phyloP scores from a whole-genome alignment of 495 filamentous ascomycete species.

The Penicillium verhagenii region DNA sequence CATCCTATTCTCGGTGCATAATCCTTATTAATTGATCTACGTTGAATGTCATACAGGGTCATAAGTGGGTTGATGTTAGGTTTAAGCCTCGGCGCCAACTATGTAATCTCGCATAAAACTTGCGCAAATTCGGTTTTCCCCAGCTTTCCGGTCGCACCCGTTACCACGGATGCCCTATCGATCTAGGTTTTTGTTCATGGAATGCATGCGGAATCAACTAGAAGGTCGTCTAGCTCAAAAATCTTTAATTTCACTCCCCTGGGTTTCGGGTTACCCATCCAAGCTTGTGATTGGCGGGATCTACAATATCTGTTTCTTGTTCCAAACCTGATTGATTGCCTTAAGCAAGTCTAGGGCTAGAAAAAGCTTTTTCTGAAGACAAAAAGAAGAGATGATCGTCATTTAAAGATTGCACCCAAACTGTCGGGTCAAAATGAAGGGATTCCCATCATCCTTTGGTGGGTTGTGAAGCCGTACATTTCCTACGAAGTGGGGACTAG shows the following conservation, averaged over 20 bases:
- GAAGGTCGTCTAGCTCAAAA: not conserved
- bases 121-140: not conserved
- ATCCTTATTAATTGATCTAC: too few relatives aligned
- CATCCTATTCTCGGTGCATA: too few relatives aligned
- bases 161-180: not conserved
- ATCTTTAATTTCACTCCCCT: not conserved
- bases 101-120: not conserved
- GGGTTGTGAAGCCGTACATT: not conserved
- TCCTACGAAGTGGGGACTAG: not conserved
- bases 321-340: not conserved
- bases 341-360: not conserved
- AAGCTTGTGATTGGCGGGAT: slow-evolving; percentile 1
- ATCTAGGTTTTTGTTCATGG: too few relatives aligned
- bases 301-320: not conserved
- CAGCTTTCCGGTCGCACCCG: not conserved
- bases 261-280: not conserved
- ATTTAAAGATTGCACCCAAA: not conserved
- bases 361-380: not conserved
- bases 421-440: not conserved
- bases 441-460: not conserved
- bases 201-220: not conserved
- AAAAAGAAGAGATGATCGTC: not conserved
- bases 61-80: not conserved
- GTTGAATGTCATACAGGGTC: not conserved
- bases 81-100: not conserved